Conservation (phyloP, 805 yeast species). For the Vanderwaltozyma verrucispora region DNA sequence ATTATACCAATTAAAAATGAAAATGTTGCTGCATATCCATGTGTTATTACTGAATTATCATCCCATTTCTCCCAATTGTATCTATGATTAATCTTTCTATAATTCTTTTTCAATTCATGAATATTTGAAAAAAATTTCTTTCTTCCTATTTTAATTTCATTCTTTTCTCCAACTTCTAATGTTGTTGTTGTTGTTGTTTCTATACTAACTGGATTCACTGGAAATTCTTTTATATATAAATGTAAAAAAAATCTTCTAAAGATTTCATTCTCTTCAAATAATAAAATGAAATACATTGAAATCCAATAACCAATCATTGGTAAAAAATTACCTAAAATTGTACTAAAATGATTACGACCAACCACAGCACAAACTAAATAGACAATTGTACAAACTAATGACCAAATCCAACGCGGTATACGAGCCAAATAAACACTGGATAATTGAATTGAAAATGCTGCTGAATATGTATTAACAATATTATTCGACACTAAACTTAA, state of each 20-base stretch:
- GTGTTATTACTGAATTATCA: conserved; percentile 45
- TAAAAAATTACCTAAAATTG: conserved; percentile 66
- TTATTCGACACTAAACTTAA: conserved; percentile 74
- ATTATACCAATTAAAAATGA: conserved; percentile 63
- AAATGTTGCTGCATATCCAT: conserved; percentile 59
- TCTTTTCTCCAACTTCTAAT: not conserved
- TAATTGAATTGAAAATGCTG: conserved; percentile 70
- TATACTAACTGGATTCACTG: conserved; percentile 8
- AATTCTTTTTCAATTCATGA: conserved; percentile 13
- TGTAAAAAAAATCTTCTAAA: conserved; percentile 45
- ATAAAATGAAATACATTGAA: conserved; percentile 62
- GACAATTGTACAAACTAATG: conserved; percentile 48
- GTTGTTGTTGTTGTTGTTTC: not conserved
- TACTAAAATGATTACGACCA: conserved; percentile 63
- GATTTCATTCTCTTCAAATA: conserved; percentile 61
- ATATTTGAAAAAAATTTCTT: conserved; percentile 3
- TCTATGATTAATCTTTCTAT: conserved; percentile 27
- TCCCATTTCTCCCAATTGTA: conserved; percentile 76
- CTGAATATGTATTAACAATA: conserved; percentile 69
- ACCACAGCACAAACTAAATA: conserved; percentile 64
- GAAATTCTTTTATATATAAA: conserved; percentile 37
- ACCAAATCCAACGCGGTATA: conserved; percentile 73
- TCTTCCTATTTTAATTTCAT: not conserved
- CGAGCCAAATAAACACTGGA: conserved; percentile 43
- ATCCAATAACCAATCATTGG: conserved; percentile 94